Base-by-base conservation (phyloP, 2,329 filamentous ascomycete genomes). In the Xylariaceae sp. region DNA sequence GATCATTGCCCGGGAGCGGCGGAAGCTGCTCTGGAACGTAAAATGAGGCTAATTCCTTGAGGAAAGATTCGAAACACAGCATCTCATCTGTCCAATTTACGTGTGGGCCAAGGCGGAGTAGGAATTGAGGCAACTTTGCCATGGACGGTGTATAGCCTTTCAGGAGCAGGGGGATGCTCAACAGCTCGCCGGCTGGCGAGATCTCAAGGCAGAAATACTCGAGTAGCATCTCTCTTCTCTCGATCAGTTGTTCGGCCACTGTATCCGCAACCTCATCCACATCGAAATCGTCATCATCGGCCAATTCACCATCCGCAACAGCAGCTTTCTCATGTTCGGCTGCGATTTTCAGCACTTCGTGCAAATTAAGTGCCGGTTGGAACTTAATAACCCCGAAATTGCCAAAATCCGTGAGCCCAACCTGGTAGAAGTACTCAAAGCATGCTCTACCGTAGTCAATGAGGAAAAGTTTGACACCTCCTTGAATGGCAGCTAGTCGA, bases 181-280 rank as follows among this genome's bases (percentile, higher is more conserved):
- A 74, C 2, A 99, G 78, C 50, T 93, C 84, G 12, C 93, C 93
- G 0, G 89, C 80, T 1, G 87, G 84, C 0, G 89, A 89, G 37
- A 99, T 86, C 52, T 93, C 87, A 44, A 99, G 77, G 1, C 88
- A 89, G 73, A 99, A 98, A 74, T 99, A 99, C 73, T 99, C 95
- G 2, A 83, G 79, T 1, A 99, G 82, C 90, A 99, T 96, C 67
- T 93, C 89, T 37, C 89, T 82, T 10, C 89, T 84, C 61, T 88
- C 84, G 29, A 96, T 81, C 2, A 98, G 79, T 63, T 92, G 87
- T 2, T 80, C 73, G 0, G 81, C 77, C 2, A 96, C 87, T 2
- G 81, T 79, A 3, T 85, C 77, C 1, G 90, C 85, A 0, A 92
- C 83, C 37, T 85, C 80, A 0, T 83, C 77, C 62, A 88, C 84